Percentiles rank a stretch among this genome's conserved stretches.
Conservation (phyloP, 192 early-diverging fungal species). For the Coemansia guatemalensis region DNA sequence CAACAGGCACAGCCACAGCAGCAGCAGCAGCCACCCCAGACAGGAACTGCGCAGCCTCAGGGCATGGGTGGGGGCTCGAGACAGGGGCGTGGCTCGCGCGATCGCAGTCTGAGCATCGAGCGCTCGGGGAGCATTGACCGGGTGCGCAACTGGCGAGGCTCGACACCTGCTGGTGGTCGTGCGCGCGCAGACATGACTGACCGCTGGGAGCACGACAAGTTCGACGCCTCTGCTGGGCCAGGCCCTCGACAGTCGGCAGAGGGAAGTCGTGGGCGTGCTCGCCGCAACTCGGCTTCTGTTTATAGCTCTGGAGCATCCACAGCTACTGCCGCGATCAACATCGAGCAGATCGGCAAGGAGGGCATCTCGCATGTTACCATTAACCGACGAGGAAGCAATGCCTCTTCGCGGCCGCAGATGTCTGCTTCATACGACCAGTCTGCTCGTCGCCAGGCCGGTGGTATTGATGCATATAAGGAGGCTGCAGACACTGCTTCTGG, state of each 20-base stretch:
- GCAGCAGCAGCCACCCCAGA: not conserved
- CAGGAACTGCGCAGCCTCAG: not conserved
- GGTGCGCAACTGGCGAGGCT: constrained; percentile 35
- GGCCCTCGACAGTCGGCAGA: not conserved
- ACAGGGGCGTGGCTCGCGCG: constrained; percentile 20
- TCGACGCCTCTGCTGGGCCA: constrained; percentile 7
- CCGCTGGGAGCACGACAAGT: constrained; percentile 52
- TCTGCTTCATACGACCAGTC: constrained; percentile 27
- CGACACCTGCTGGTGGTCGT: not conserved
- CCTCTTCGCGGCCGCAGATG: constrained; percentile 20
- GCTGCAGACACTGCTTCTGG: constrained; percentile 7
- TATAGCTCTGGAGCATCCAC: not conserved
- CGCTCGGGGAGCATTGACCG: constrained; percentile 30
- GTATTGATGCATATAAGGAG: not conserved
- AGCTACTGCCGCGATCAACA: constrained; percentile 4
- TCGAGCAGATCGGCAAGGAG: constrained; percentile 48
- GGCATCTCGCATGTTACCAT: constrained; percentile 50
- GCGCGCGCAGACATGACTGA: constrained; percentile 32
- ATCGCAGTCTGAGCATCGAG: constrained; percentile 49
- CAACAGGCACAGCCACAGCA: constrained; percentile 8
- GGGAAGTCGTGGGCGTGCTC: constrained; percentile 4
- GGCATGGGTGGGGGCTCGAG: not conserved
- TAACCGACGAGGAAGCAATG: constrained; percentile 43
- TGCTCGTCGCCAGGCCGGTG: constrained; percentile 13
- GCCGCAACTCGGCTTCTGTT: constrained; percentile 18